phyloP scores from a whole-genome alignment of 2,329 filamentous ascomycete genomes.

The Aspergillus brasiliensis region DNA sequence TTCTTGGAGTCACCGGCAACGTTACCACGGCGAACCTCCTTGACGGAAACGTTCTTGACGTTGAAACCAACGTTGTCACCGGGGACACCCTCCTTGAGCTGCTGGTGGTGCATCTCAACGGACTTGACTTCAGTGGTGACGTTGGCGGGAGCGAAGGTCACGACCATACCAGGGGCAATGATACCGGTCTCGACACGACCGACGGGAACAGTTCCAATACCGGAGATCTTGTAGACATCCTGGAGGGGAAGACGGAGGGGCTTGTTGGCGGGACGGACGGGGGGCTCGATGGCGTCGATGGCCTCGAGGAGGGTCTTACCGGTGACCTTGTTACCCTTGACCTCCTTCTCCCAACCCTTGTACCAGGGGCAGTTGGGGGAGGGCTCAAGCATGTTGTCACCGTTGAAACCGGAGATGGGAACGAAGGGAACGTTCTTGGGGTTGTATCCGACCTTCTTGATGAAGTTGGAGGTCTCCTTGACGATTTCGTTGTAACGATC shows the following conservation, averaged over 20 bases:
- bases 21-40: conserved; percentile 99
- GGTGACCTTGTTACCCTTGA: conserved; percentile 78
- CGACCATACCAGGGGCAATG: conserved; percentile 81
- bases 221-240: conserved; percentile 99
- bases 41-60: conserved; percentile 99
- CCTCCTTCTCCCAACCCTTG: conserved; percentile 99
- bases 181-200: conserved; percentile 99
- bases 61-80: conserved; percentile 99
- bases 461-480: conserved; percentile 99
- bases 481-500: conserved; percentile 97
- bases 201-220: conserved; percentile 99
- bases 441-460: conserved; percentile 99
- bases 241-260: conserved; percentile 99
- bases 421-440: conserved; percentile 98
- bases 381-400: conserved; percentile 96
- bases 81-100: conserved; percentile 90
- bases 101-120: conserved; percentile 99
- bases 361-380: conserved; percentile 99
- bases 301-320: conserved; percentile 99
- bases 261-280: conserved; percentile 95
- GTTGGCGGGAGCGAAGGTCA: conserved; percentile 97
- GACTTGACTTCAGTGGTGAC: conserved; percentile 99
- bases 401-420: conserved; percentile 99
- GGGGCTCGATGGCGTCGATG: conserved; percentile 93
- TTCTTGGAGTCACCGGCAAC: conserved; percentile 99